Conservation (phyloP, 2,329 filamentous ascomycete species). For the Blumeriella jaapii region DNA sequence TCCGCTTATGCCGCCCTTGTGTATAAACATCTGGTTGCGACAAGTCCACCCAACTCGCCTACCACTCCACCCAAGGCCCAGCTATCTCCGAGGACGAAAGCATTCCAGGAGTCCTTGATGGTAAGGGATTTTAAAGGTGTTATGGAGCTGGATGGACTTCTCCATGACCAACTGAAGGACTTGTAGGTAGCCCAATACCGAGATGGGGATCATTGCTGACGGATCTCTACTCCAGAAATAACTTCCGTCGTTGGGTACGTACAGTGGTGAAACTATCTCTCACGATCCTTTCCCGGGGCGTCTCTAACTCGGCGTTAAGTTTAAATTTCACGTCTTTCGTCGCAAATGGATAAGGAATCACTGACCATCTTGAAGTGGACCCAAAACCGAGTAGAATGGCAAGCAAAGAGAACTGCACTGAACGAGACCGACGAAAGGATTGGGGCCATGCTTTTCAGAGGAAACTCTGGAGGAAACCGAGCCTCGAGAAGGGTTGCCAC, state of each 20-base stretch:
- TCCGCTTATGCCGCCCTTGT: not conserved
- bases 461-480: not conserved
- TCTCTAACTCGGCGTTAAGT: too few relatives aligned
- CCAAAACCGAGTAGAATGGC: not conserved
- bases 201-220: not conserved
- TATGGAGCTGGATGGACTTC: not conserved
- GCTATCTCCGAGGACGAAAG: not conserved
- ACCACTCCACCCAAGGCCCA: not conserved
- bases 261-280: too few relatives aligned
- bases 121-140: not conserved
- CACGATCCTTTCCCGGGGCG: too few relatives aligned
- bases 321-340: too few relatives aligned
- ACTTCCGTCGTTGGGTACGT: not conserved
- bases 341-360: not conserved
- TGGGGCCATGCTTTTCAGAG: not conserved
- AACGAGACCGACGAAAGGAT: not conserved
- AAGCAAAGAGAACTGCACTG: not conserved
- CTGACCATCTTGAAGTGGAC: not conserved
- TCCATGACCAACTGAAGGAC: not conserved
- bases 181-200: too few relatives aligned
- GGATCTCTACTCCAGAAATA: not conserved
- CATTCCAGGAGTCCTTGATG: not conserved
- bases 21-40: not conserved
- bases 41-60: not conserved
- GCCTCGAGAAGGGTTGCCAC: not conserved